Conservation (phyloP, 2,329 filamentous ascomycete genomes). For the Talaromyces marneffei region DNA sequence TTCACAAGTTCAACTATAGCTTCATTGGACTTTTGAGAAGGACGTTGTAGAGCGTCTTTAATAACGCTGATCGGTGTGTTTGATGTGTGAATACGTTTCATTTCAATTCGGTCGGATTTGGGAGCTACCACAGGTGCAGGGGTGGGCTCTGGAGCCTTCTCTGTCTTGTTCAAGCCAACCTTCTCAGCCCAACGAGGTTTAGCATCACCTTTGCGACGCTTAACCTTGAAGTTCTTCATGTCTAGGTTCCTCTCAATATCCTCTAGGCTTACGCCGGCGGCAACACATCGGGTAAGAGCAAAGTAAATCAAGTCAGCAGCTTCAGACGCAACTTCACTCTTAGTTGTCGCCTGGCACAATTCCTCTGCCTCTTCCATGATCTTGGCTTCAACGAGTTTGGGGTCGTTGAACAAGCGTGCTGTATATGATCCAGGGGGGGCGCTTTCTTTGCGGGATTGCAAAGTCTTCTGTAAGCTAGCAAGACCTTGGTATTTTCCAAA, state of each 20-base stretch:
- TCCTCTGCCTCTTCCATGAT: conserved; percentile 98
- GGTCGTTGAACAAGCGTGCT: conserved; percentile 82
- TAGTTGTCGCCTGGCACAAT: conserved; percentile 76
- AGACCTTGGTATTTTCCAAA: conserved; percentile 82
- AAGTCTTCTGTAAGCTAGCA: conserved; percentile 77
- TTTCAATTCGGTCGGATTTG: conserved; percentile 63
- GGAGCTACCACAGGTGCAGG: conserved; percentile 38
- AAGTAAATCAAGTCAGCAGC: conserved; percentile 96
- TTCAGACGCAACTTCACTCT: conserved; percentile 84
- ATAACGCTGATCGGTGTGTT: conserved; percentile 61
- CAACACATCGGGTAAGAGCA: conserved; percentile 80
- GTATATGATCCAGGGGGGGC: conserved; percentile 91
- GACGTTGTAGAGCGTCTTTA: conserved; percentile 70
- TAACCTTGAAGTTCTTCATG: conserved; percentile 91
- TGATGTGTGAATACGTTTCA: conserved; percentile 71
- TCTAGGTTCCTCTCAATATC: conserved; percentile 92
- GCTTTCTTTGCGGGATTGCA: conserved; percentile 71
- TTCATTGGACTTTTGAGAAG: conserved; percentile 92
- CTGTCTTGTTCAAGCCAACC: conserved; percentile 55
- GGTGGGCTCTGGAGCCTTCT: conserved; percentile 18
- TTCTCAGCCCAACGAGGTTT: conserved; percentile 90
- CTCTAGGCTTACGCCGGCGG: conserved; percentile 74
- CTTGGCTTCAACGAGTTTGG: conserved; percentile 84
- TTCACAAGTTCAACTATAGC: conserved; percentile 84
- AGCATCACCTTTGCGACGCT: conserved; percentile 84